Conservation (phyloP, 345 rosid genomes). For the Eucalyptus polyanthemos region DNA sequence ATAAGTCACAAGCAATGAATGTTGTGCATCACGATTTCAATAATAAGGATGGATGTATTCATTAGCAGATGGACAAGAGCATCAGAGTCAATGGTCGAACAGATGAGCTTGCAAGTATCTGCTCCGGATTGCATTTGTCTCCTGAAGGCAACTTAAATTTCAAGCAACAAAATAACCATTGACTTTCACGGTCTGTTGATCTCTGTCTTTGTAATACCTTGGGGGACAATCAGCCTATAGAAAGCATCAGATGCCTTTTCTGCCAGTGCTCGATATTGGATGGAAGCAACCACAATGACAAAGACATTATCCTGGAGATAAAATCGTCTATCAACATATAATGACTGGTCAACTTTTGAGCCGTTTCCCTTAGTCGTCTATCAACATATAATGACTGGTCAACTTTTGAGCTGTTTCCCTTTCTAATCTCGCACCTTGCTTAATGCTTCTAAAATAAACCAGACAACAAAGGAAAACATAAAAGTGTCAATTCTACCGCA, state of each 20-base stretch:
- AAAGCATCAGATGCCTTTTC: conserved; percentile 24
- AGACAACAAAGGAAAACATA: not conserved
- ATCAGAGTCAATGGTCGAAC: not conserved
- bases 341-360: not conserved
- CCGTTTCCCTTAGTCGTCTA: not conserved
- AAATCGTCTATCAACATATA: not conserved
- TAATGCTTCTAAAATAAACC: not conserved
- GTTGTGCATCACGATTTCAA: not conserved
- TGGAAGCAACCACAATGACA: conserved; percentile 29
- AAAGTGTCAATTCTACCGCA: not conserved
- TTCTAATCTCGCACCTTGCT: not conserved
- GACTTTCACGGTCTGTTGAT: not conserved
- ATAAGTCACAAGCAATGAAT: not conserved
- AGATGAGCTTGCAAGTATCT: not conserved
- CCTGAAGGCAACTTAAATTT: not conserved
- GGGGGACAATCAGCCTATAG: conserved; percentile 1
- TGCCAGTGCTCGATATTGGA: conserved; percentile 22
- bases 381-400: not conserved
- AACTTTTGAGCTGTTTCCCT: not conserved
- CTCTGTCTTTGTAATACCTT: not conserved
- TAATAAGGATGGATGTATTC: not conserved
- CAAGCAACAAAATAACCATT: not conserved
- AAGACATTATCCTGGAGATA: conserved; percentile 25
- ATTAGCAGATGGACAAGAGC: not conserved
- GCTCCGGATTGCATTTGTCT: not conserved